These are phyloP conservation scores for Ustilago tritici DNA, from an alignment of 1,284 basidiomycete genomes.

Conservation along the genomic window DNA sequence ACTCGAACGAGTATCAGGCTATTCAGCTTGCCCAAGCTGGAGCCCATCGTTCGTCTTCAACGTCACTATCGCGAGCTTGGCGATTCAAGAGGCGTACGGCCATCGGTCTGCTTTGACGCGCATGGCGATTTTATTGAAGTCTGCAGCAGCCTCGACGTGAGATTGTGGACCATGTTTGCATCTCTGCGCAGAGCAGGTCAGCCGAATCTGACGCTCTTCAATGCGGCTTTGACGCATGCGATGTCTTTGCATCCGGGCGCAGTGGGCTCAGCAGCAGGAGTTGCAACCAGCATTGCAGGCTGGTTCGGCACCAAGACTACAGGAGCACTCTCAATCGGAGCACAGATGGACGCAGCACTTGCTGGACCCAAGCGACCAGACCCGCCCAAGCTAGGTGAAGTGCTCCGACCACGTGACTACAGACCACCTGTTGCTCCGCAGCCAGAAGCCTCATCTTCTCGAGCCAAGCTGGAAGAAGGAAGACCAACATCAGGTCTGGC, in stretches of 20 bases:
- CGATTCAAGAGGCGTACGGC: slow-evolving; percentile 32
- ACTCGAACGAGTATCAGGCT: slow-evolving; percentile 55
- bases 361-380: slow-evolving; percentile 56
- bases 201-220: slow-evolving; percentile 53
- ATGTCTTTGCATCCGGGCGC: slow-evolving; percentile 59
- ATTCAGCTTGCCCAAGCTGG: slow-evolving; percentile 57
- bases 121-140: slow-evolving; percentile 65
- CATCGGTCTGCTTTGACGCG: slow-evolving; percentile 45
- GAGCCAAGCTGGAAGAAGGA: slow-evolving; percentile 4
- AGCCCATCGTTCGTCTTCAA: slow-evolving; percentile 55
- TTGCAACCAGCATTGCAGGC: slow-evolving; percentile 55
- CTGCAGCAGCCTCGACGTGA: slow-evolving; percentile 58
- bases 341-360: slow-evolving; percentile 53
- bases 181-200: slow-evolving; percentile 52
- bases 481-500: slow-evolving; percentile 15
- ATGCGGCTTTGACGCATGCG: slow-evolving; percentile 19
- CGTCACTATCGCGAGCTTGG: slow-evolving; percentile 55
- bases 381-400: slow-evolving; percentile 40
- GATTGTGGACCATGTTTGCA: slow-evolving; percentile 62
- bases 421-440: slow-evolving; percentile 16
- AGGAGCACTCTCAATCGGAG: slow-evolving; percentile 51
- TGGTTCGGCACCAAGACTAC: slow-evolving; percentile 58
- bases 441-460: slow-evolving; percentile 1
- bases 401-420: slow-evolving; percentile 35
- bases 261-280: slow-evolving; percentile 51